Base-by-base conservation (phyloP, 139 green algal species). In the Chlamydomonas incerta region DNA sequence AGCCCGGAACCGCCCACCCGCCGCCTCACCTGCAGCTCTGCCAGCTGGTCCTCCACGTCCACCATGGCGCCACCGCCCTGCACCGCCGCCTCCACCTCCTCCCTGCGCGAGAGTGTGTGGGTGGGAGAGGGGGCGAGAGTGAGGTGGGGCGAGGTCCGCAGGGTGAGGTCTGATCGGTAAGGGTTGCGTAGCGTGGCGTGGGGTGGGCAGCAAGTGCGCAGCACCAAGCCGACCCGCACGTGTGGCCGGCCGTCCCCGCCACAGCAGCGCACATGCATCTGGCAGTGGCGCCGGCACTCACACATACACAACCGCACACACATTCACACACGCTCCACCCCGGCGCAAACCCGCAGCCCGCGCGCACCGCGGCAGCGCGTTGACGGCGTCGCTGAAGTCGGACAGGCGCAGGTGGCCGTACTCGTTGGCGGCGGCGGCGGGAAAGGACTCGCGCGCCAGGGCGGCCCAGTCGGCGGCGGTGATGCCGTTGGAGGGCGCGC, bases 351-450 rank as follows among this genome's bases (percentile, higher is more conserved):
- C 77, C 87, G 77, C 77, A 87, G 77, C 71, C 85, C 87, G 63
- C 10, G 47, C 87, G 5, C 71, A 89, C 87, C 89, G 67, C 0
- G 96, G 96, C 52, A 98, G 80, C 46, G 90, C 83, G 18, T 91
- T 89, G 26, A 96, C 90, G 13, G 88, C 85, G 67, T 98, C 96
- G 34, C 83, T 93, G 80, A 96, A 98, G 74, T 98, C 96, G 13
- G 87, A n/a, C 29, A 97, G 35, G 0, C 92, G 87, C 68, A 98
- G 89, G 90, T 98, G 95, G 34, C 89, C 57, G 75, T 94, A 96
- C 77, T 92, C 87, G 86, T 97, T 96, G 28, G 81, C 71, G 29
- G 34, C 73, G 5, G 85, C 74, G 35, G 82, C 31, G 17, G 92
- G 89, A 66, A 94, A 95, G 57, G 82, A 88, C 82, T 95, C 92